phyloP scores from a whole-genome alignment of 139 green algal genomes.

The Chlorella sp. region DNA sequence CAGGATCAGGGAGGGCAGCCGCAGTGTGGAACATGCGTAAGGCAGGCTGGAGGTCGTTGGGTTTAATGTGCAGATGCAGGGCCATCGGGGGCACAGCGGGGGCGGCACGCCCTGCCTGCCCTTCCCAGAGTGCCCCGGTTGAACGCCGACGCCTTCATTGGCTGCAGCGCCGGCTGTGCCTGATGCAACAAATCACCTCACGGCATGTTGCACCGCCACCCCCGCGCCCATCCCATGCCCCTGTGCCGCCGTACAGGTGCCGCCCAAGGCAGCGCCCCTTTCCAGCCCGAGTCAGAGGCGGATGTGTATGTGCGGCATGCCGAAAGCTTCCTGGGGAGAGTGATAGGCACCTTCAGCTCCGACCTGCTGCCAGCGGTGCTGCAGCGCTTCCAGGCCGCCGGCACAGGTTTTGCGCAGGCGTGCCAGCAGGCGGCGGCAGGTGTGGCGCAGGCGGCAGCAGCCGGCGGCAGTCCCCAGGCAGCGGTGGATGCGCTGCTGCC shows the following conservation, averaged over 20 bases:
- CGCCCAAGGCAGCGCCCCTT: not conserved
- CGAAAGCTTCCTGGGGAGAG: constrained; percentile 26
- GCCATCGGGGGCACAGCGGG: not conserved
- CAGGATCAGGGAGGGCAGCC: no score
- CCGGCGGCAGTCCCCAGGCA: not conserved
- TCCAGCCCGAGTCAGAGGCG: constrained; percentile 17
- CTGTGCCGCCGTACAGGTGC: not conserved
- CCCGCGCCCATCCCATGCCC: no score
- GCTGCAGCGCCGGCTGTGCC: no score
- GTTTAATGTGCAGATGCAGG: no score
- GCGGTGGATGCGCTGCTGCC: not conserved
- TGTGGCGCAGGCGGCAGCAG: not conserved
- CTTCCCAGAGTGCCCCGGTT: no score
- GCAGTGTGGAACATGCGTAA: no score
- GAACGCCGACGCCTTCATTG: no score
- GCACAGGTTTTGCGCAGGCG: not conserved
- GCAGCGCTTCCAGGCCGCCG: not conserved
- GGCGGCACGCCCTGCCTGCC: no score
- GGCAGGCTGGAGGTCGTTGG: no score
- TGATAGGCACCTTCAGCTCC: constrained; percentile 7
- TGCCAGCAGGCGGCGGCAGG: constrained; percentile 1
- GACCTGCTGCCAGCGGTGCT: constrained; percentile 29
- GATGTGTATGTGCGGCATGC: constrained; percentile 32
- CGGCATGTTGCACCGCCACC: no score
- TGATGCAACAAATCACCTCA: no score